Evolutionary conservation across 306 rosid genomes (phyloP).

Genomic region (Cucurbita pepo): DNA sequence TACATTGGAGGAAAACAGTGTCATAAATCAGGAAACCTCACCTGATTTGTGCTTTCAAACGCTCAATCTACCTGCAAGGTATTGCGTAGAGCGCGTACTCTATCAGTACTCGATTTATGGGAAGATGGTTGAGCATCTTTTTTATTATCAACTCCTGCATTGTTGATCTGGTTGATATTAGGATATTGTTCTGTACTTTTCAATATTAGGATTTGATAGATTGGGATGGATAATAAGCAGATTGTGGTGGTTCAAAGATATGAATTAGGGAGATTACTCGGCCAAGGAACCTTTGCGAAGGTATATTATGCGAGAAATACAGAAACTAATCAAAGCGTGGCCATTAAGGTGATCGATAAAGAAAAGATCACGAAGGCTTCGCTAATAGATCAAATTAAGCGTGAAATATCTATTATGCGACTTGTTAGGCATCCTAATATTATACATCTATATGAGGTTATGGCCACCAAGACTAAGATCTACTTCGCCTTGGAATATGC

Average conservation of each 20-base stretch:
- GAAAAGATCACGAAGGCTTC: constrained; percentile 47
- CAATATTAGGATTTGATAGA: constrained; percentile 4
- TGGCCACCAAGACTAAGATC: constrained; percentile 84
- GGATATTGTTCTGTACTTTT: neutral
- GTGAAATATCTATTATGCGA: constrained; percentile 68
- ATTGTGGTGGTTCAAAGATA: constrained; percentile 40
- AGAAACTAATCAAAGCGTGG: constrained; percentile 54
- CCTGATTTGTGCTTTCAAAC: constrained; percentile 16
- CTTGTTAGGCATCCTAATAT: constrained; percentile 66
- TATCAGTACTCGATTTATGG: constrained; percentile 23
- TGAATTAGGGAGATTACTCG: constrained; percentile 66
- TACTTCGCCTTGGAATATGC: constrained; percentile 79
- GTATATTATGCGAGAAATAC: constrained; percentile 69
- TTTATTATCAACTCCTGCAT: neutral
- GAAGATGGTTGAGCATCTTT: constrained; percentile 51
- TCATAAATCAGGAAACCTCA: constrained; percentile 5
- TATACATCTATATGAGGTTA: constrained; percentile 62
- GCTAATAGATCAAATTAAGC: constrained; percentile 41
- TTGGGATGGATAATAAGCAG: constrained; percentile 45
- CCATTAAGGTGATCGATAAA: constrained; percentile 64
- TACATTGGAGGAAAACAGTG: constrained; percentile 16
- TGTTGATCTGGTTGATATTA: neutral
- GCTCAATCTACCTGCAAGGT: constrained; percentile 23
- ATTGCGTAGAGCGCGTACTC: constrained; percentile 18
- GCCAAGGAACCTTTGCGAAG: constrained; percentile 79